These are phyloP conservation scores for Wickerhamomyces sp. DNA, from an alignment of 1,139 yeast species.

Conservation along the genomic window DNA sequence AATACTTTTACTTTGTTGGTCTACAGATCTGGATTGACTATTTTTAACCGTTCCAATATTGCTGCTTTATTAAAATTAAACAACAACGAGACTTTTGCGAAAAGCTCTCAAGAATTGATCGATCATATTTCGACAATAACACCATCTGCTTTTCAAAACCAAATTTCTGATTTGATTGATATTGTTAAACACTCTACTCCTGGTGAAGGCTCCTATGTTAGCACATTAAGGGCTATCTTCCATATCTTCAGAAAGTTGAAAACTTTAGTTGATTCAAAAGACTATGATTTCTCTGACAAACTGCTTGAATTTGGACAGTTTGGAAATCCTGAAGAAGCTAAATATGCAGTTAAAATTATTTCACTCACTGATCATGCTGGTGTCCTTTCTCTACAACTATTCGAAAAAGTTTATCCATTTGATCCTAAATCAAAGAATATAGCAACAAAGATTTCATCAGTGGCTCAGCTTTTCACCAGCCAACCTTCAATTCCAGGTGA, in stretches of 20 bases:
- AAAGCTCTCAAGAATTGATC: constrained; percentile 48
- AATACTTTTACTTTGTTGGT: constrained; percentile 50
- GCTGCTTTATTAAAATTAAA: constrained; percentile 47
- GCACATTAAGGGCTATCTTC: constrained; percentile 55
- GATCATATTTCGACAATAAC: constrained; percentile 55
- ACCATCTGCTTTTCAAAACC: constrained; percentile 64
- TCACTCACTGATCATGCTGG: constrained; percentile 43
- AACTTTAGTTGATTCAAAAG: constrained; percentile 22
- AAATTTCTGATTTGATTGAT: constrained; percentile 47
- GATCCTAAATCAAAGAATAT: constrained; percentile 34
- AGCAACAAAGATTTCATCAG: constrained; percentile 53
- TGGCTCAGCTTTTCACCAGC: constrained; percentile 58
- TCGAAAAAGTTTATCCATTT: constrained; percentile 48
- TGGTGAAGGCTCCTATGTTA: constrained; percentile 23
- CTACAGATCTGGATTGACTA: constrained; percentile 55
- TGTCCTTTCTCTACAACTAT: constrained; percentile 34
- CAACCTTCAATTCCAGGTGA: constrained; percentile 50
- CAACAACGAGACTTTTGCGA: constrained; percentile 32
- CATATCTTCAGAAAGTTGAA: constrained; percentile 46
- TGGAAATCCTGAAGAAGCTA: constrained; percentile 63
- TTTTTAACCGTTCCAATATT: constrained; percentile 65
- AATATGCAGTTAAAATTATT: constrained; percentile 60
- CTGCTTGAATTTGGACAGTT: constrained; percentile 41
- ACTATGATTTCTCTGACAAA: constrained; percentile 35
- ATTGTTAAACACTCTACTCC: constrained; percentile 32